These are phyloP conservation scores for Lichina pygmaea DNA, from an alignment of 495 filamentous ascomycete genomes.

Conservation along the genomic window DNA sequence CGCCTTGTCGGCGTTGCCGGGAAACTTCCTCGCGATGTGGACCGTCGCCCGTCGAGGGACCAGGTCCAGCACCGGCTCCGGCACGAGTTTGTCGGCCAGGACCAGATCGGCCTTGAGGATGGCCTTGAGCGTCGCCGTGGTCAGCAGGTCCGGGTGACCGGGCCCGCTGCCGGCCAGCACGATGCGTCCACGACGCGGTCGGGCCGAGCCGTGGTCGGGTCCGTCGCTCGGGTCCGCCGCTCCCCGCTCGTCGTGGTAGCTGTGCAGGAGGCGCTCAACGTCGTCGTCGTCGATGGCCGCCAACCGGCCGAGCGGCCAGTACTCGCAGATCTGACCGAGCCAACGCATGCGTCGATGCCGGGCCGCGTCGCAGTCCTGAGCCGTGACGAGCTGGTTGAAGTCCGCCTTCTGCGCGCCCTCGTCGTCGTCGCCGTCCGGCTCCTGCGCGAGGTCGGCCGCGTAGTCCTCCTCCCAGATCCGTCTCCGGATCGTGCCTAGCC, in stretches of 20 bases:
- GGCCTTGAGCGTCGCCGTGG: constrained; percentile 65
- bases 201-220: constrained; percentile 5
- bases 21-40: constrained; percentile 88
- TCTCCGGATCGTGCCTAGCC: constrained; percentile 49
- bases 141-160: constrained; percentile 76
- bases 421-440: constrained; percentile 50
- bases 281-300: constrained; percentile 56
- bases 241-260: constrained; percentile 20
- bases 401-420: constrained; percentile 52
- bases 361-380: constrained; percentile 42
- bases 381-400: constrained; percentile 60
- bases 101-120: constrained; percentile 66
- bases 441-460: constrained; percentile 16
- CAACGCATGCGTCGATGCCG: constrained; percentile 71
- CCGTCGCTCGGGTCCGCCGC: constrained; percentile 5
- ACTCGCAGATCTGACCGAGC: constrained; percentile 92
- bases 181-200: constrained; percentile 28
- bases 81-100: constrained; percentile 90
- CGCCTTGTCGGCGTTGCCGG: constrained; percentile 80
- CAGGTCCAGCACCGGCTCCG: constrained; percentile 57
- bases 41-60: constrained; percentile 76
- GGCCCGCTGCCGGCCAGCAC: constrained; percentile 84
- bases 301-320: constrained; percentile 74
- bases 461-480: constrained; percentile 61
- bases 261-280: constrained; percentile 39